Conservation (phyloP, 176 grass and related monocot species). For the Pontederia crassipes region DNA sequence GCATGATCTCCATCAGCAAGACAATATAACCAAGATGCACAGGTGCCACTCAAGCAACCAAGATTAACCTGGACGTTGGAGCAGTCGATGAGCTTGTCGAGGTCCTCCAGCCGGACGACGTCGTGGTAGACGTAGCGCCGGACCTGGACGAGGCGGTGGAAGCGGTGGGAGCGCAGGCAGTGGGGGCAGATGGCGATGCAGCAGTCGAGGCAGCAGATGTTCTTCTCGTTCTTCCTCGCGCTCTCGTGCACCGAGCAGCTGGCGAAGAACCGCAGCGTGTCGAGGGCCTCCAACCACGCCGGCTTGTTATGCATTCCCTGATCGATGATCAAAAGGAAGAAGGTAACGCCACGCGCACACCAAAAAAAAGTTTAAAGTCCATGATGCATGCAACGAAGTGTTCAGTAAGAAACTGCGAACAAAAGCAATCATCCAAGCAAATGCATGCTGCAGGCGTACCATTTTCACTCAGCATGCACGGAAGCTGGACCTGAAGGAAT, state of each 20-base stretch:
- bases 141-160: slow-evolving; percentile 15
- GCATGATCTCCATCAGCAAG: background rate
- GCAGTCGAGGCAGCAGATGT: slow-evolving; percentile 20
- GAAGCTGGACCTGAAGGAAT: background rate
- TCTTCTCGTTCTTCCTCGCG: slow-evolving; percentile 23
- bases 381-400: too few species aligned
- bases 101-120: slow-evolving; percentile 12
- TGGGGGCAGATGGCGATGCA: slow-evolving; percentile 23
- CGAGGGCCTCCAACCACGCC: slow-evolving; percentile 21
- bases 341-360: background rate
- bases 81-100: slow-evolving; percentile 23
- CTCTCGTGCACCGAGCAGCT: slow-evolving; percentile 12
- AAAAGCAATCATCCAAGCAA: too few species aligned
- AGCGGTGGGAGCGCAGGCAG: slow-evolving; percentile 3
- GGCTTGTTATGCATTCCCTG: background rate
- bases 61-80: slow-evolving; percentile 12
- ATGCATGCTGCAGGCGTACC: too few species aligned
- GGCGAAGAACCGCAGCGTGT: slow-evolving; percentile 12
- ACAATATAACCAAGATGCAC: too few species aligned
- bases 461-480: background rate
- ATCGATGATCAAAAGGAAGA: background rate
- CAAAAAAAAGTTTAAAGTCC: background rate
- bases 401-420: too few species aligned
- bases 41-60: background rate
- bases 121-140: slow-evolving; percentile 23